Evolutionary conservation across 1,284 basidiomycete species (phyloP), one percentile per base, ranked within the genome.

Genomic region (Marasmius fiardii): DNA sequence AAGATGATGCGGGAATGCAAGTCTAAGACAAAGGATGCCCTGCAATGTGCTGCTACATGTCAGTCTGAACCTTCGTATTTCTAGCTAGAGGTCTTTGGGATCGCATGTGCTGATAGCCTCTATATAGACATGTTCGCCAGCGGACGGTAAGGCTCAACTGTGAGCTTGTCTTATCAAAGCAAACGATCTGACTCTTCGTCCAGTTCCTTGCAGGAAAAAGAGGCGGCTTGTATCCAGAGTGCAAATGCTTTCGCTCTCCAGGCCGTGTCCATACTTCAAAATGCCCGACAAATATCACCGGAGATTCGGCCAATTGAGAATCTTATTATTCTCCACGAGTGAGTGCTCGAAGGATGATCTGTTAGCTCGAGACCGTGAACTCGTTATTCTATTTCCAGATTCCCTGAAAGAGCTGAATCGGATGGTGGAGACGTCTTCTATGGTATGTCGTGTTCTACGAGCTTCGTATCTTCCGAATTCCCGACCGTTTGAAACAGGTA

Each of bases 31-130:
- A 58, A 58, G 39, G 57, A 58, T 41, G 53, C 50, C 8, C 54
- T 58, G 4, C 54, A 58, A 34, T 58, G 53, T 35, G 57, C 57
- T 31, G 51, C 57, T 48, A 53, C 57, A 4, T 51, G 57, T 58
- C 18, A 52, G 41, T 7, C 5, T 28, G 23, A 12, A 23, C 43
- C 39, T 20, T 18, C n/a, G n/a, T n/a, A n/a, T n/a, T n/a, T n/a
- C n/a, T n/a, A n/a, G n/a, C n/a, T n/a, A n/a, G n/a, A n/a, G n/a
- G n/a, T n/a, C n/a, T n/a, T n/a, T n/a, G n/a, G 23, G 21, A 6
- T 18, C 48, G n/a, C 26, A 8, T 35, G 10, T 20, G 47, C 24
- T 21, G 2, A 14, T 16, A 21, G n/a, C 14, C 26, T 37, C 35
- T 55, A 14, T 26, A 37, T 39, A 52, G 57, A 51, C 12, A 55